Evolutionary conservation across 2,329 filamentous ascomycete genomes (phyloP), one percentile per base, ranked within the genome.

Genomic region (Neopestalotiopsis sp.): DNA sequence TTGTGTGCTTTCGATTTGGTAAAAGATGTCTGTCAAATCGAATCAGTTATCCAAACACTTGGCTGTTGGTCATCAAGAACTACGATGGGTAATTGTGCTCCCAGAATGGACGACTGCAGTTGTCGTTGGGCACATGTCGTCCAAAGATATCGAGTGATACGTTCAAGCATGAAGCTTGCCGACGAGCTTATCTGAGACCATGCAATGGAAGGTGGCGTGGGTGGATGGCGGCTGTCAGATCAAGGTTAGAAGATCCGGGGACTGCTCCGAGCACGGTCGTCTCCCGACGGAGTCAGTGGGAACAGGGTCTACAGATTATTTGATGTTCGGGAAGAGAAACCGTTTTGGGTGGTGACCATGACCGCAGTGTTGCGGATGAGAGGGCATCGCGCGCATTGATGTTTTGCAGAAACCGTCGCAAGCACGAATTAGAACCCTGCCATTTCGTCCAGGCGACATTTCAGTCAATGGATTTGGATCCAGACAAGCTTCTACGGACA

Each of bases 161-260:
- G 45, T n/a, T 53, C 45, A 53, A 53, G 45, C 45, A 53, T 53
- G 45, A 53, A 53, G 45, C 45, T 53, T 53, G 45, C 45, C 45
- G n/a, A n/a, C 5, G 45, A 53, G 45, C 45, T 53, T 53, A 53
- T 53, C 45, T 53, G 45, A 53, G 17, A 53, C 14, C 45, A 14
- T 53, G n/a, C 20, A 17, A 53, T n/a, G 17, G 17, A n/a, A 20
- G 45, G 45, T 53, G 45, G 45, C 45, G 45, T 28, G 20, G 20
- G 57, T 59, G 57, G 57, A 59, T 24, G 57, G 30, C 13, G 12
- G 57, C 57, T 24, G 57, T 59, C 57, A 59, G 30, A 30, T 59
- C 57, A 34, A 59, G 24, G 57, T 59, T 59, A 59, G 57, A 59
- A 34, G 24, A 34, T 59, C 57, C 57, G 57, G 57, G 30, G 57